phyloP scores from a whole-genome alignment of 345 rosid genomes.

The Turnera subulata region DNA sequence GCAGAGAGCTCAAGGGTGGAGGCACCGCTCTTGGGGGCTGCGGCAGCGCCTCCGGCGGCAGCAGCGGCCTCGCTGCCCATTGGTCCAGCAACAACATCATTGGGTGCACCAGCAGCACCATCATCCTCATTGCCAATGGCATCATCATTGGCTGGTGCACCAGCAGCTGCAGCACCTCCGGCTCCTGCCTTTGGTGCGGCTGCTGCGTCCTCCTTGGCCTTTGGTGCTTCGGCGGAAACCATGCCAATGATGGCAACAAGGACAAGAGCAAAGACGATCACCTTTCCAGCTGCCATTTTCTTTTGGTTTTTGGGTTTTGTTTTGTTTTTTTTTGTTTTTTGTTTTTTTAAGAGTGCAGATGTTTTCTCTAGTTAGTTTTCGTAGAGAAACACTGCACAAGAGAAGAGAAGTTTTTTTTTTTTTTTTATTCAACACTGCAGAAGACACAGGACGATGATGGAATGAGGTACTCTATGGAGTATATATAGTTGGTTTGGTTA shows the following conservation, averaged over 20 bases:
- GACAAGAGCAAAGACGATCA: slow-evolving; percentile 11
- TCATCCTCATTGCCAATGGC: slow-evolving; percentile 20
- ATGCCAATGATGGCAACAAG: slow-evolving; percentile 12
- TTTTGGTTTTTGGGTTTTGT: neutral
- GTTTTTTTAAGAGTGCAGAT: neutral
- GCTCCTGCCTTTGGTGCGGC: no score
- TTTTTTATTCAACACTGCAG: no score
- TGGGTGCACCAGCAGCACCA: slow-evolving; percentile 20
- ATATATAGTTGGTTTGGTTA: no score
- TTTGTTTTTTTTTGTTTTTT: neutral
- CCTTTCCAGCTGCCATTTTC: slow-evolving; percentile 20
- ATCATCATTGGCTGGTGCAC: slow-evolving; percentile 2
- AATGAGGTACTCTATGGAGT: no score
- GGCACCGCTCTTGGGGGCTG: slow-evolving; percentile 5
- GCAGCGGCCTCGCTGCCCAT: slow-evolving; percentile 13
- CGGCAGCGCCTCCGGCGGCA: neutral
- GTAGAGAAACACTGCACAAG: slow-evolving; percentile 10
- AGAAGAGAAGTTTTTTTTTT: no score
- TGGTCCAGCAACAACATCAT: slow-evolving; percentile 36
- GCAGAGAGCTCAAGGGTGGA: slow-evolving; percentile 13
- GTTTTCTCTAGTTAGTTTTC: neutral
- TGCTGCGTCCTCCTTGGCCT: neutral
- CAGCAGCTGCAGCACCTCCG: no score
- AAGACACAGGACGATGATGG: no score
- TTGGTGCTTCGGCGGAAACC: slow-evolving; percentile 5